phyloP scores from a whole-genome alignment of 352 stramenopile genomes.

The Globisporangium recalcitrans region DNA sequence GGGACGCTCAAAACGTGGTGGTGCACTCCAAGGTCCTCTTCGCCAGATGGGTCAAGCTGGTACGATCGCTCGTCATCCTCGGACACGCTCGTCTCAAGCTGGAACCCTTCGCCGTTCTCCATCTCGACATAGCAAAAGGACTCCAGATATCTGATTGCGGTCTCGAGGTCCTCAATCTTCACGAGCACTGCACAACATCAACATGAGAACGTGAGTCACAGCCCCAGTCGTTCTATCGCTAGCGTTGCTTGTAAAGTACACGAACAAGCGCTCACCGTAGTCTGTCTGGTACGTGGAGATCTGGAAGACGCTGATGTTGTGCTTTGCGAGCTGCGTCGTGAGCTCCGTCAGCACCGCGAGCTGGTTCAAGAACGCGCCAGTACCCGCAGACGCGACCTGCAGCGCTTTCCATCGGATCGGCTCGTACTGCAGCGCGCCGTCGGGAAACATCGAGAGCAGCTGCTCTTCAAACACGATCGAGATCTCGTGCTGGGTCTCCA shows the following conservation, averaged over 20 bases:
- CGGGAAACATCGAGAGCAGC: slow-evolving; percentile 33
- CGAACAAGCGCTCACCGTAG: slow-evolving; percentile 34
- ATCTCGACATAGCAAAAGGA: slow-evolving; percentile 54
- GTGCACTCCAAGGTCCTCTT: slow-evolving; percentile 28
- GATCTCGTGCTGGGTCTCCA: slow-evolving; percentile 62
- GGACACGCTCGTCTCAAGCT: background rate
- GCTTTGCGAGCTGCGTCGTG: slow-evolving; percentile 43
- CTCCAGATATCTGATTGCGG: slow-evolving; percentile 38
- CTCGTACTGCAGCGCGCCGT: slow-evolving; percentile 37
- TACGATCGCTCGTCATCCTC: background rate
- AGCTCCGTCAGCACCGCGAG: slow-evolving; percentile 53
- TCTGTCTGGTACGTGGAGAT: slow-evolving; percentile 73
- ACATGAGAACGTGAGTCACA: background rate
- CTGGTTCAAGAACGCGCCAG: slow-evolving; percentile 49
- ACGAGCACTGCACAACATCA: slow-evolving; percentile 38
- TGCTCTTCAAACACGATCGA: slow-evolving; percentile 59
- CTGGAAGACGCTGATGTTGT: slow-evolving; percentile 60
- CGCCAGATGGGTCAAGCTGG: background rate
- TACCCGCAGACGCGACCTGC: slow-evolving; percentile 51
- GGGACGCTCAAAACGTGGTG: slow-evolving; percentile 55
- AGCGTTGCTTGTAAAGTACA: background rate
- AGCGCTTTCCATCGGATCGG: slow-evolving; percentile 52
- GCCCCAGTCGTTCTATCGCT: background rate
- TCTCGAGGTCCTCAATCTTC: slow-evolving; percentile 50
- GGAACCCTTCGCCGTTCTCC: slow-evolving; percentile 30